phyloP scores from a whole-genome alignment of 495 filamentous ascomycete species.

The Penicillium simplicissimum region DNA sequence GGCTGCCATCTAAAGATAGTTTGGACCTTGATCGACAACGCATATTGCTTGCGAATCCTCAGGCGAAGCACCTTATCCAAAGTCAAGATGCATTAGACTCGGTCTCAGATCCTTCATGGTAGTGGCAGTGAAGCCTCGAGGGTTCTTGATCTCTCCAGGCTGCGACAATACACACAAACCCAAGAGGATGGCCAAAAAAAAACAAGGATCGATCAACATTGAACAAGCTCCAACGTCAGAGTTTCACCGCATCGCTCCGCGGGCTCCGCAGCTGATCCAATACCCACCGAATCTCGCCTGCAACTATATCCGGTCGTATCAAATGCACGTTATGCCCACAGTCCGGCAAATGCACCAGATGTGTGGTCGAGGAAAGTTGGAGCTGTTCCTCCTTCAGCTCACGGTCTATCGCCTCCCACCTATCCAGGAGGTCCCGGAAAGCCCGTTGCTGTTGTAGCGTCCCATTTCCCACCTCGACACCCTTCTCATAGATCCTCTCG shows the following conservation, averaged over 20 bases:
- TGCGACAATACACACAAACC: slow-evolving; percentile 1
- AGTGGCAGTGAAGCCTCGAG: slow-evolving; percentile 1
- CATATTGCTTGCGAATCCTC: slow-evolving; percentile 7
- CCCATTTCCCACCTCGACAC: slow-evolving; percentile 38
- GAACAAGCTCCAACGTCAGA: slow-evolving; percentile 2
- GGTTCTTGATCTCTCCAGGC: slow-evolving; percentile 1
- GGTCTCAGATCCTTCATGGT: background rate
- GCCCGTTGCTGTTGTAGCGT: slow-evolving; percentile 29
- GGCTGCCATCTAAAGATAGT: background rate
- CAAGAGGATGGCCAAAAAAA: background rate
- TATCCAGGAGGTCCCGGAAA: slow-evolving; percentile 35
- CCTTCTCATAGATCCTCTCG: slow-evolving; percentile 34
- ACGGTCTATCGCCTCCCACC: slow-evolving; percentile 39
- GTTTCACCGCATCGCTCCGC: slow-evolving; percentile 3
- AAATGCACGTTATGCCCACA: slow-evolving; percentile 54
- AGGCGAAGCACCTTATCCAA: slow-evolving; percentile 2
- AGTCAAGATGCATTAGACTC: slow-evolving; percentile 4
- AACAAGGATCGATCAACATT: background rate
- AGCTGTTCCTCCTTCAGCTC: slow-evolving; percentile 49
- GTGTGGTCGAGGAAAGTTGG: slow-evolving; percentile 34
- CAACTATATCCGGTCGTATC: slow-evolving; percentile 49
- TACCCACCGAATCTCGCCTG: slow-evolving; percentile 50
- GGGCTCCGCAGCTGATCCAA: slow-evolving; percentile 24
- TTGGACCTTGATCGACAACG: slow-evolving; percentile 1
- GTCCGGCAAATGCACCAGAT: slow-evolving; percentile 41